Percentiles rank a stretch among this genome's conserved stretches.
These are phyloP conservation scores for Yarrowia porcina DNA, from an alignment of 805 yeast genomes.

Conservation along the genomic window DNA sequence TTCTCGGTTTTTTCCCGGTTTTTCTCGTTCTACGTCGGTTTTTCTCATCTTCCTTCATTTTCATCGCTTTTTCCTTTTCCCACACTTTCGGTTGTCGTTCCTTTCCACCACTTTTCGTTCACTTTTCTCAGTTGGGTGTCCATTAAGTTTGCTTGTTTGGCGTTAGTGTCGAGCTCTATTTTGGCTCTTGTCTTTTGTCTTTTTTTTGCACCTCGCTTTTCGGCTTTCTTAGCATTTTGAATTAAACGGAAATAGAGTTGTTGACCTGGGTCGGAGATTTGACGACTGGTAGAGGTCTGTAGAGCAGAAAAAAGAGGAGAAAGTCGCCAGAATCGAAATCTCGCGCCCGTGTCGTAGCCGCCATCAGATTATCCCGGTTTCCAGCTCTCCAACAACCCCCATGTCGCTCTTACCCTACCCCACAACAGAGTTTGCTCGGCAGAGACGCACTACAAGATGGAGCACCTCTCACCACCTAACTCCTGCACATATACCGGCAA, in stretches of 20 bases:
- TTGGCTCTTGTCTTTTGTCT: not conserved
- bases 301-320: not conserved
- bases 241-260: conserved; percentile 5
- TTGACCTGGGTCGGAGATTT: conserved; percentile 19
- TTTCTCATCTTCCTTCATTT: too few species aligned
- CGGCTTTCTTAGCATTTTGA: conserved; percentile 6
- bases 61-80: too few species aligned
- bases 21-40: too few species aligned
- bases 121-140: too few species aligned
- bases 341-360: too few species aligned
- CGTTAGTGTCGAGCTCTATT: not conserved
- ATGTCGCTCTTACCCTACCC: not conserved
- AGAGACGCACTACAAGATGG: conserved; percentile 18
- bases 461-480: conserved; percentile 19
- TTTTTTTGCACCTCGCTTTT: conserved; percentile 7
- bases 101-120: too few species aligned
- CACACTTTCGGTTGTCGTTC: too few species aligned
- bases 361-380: too few species aligned
- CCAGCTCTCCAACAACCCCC: too few species aligned
- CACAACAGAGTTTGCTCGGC: conserved; percentile 19
- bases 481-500: conserved; percentile 24
- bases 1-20: too few species aligned
- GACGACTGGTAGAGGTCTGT: not conserved
- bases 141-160: not conserved
- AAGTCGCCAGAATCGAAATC: too few species aligned